phyloP scores from a whole-genome alignment of 768 basidiomycete genomes.

The Tricholoma terreum region DNA sequence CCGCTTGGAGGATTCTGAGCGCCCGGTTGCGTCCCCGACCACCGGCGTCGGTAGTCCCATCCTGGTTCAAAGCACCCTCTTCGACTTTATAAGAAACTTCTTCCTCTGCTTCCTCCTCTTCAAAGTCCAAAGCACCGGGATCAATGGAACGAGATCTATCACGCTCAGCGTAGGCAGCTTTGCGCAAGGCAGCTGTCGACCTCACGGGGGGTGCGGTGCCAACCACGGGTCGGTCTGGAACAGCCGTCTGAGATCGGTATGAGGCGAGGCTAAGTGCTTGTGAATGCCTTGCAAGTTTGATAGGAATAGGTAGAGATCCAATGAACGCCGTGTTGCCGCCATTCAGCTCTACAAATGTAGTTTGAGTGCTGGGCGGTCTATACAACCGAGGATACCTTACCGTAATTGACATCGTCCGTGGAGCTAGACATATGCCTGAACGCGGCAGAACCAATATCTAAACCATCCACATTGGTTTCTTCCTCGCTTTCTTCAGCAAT shows the following conservation, averaged over 20 bases:
- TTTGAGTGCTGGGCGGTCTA: background rate
- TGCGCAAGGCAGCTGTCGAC: constrained; percentile 53
- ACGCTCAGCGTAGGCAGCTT: constrained; percentile 63
- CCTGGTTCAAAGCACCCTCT: constrained; percentile 14
- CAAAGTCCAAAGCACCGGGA: constrained; percentile 67
- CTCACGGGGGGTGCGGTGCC: constrained; percentile 26
- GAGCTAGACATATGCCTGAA: constrained; percentile 1
- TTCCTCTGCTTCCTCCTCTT: constrained; percentile 39
- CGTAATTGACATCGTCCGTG: constrained; percentile 12
- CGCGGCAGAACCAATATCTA: background rate
- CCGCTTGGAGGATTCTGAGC: constrained; percentile 64
- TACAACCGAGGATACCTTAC: background rate
- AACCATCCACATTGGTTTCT: constrained; percentile 27
- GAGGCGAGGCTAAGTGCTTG: constrained; percentile 51
- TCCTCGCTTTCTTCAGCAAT: constrained; percentile 35
- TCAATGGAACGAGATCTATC: constrained; percentile 63
- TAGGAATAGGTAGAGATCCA: constrained; percentile 63
- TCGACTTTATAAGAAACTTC: constrained; percentile 15
- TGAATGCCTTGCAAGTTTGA: constrained; percentile 37
- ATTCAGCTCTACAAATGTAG: background rate
- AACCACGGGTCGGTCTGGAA: constrained; percentile 35
- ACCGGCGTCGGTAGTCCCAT: constrained; percentile 28
- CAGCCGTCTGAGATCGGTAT: constrained; percentile 50
- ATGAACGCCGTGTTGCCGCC: constrained; percentile 2
- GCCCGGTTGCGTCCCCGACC: constrained; percentile 58